Evolutionary conservation across 495 filamentous ascomycete genomes (phyloP), one percentile per base, ranked within the genome.

Genomic region (Cudoniella acicularis): DNA sequence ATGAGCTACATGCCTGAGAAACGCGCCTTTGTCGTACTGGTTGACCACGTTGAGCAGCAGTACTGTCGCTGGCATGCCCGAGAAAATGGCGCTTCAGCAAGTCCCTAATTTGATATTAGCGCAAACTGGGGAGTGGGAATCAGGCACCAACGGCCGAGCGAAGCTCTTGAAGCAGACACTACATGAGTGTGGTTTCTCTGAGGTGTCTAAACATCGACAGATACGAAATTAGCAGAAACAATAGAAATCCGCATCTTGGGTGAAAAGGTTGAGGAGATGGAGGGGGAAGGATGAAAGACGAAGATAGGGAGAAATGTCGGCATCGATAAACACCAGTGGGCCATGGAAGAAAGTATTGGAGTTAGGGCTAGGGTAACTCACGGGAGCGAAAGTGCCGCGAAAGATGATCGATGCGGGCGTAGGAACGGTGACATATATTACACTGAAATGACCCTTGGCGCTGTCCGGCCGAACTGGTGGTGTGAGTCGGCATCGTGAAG

Each of bases 1-100:
- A 86, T 61, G 76, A 73, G 48, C 67, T 72, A 53, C 83, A 86
- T 3, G 83, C 83, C 57, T 77, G 70, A 46, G 75, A 74, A 61
- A 81, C 75, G 69, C 42, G 75, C 2, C 23, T 10, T 3, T 43
- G n/a, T 36, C 36, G 26, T 55, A 20, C 25, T 36, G 30, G 30
- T 36, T 13, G 17, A 40, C 20, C 43, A 8, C 50, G 18, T 54
- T 55, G 23, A n/a, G n/a, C n/a, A n/a, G n/a, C n/a, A n/a, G n/a
- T n/a, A n/a, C n/a, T n/a, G n/a, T n/a, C n/a, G n/a, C n/a, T n/a
- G n/a, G n/a, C n/a, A 24, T 65, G 63, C 18, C 46, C 49, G 45
- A 20, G 21, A 3, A 21, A 11, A 57, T 65, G 63, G 2, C 63
- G 59, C 10, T 62, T 65, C 0, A 65, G 48, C 24, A 65, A 78